Conservation (phyloP, 139 green algal genomes). For the Chlorella ohadii region DNA sequence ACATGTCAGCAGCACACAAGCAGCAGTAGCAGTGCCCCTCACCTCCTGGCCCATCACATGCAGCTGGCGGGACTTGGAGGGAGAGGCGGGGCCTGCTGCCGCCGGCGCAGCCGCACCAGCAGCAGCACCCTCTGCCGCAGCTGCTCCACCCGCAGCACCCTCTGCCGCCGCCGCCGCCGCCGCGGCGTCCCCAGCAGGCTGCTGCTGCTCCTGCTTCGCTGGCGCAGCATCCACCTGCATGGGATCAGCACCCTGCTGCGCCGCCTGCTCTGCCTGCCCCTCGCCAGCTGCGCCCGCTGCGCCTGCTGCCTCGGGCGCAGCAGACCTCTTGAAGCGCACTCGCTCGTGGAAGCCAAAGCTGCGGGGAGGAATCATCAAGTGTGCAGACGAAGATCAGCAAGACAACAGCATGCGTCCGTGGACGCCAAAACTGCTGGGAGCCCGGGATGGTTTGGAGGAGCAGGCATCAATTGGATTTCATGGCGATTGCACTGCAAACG, state of each 20-base stretch:
- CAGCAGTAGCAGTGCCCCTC: too few relatives aligned
- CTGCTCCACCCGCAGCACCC: background rate
- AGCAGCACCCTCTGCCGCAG: background rate
- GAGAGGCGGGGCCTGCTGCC: background rate
- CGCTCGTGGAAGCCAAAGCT: constrained; percentile 15
- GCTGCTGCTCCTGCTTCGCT: background rate
- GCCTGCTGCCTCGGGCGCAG: too few relatives aligned
- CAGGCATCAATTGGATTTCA: too few relatives aligned
- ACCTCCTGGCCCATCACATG: background rate
- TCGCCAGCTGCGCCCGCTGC: background rate
- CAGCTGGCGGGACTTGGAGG: background rate
- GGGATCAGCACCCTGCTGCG: background rate
- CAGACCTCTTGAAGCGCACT: background rate
- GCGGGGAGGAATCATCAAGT: background rate
- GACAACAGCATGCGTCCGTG: too few relatives aligned
- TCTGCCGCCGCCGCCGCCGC: background rate
- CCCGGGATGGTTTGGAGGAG: too few relatives aligned
- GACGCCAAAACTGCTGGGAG: too few relatives aligned
- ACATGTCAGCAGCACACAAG: background rate
- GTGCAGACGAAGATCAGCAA: too few relatives aligned
- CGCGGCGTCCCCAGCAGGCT: background rate
- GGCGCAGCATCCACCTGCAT: background rate
- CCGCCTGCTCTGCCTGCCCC: background rate
- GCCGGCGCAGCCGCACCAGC: background rate
- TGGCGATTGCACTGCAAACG: too few relatives aligned